Evolutionary conservation across 1,139 yeast species (phyloP).

Genomic region (Suhomyces terraborum): DNA sequence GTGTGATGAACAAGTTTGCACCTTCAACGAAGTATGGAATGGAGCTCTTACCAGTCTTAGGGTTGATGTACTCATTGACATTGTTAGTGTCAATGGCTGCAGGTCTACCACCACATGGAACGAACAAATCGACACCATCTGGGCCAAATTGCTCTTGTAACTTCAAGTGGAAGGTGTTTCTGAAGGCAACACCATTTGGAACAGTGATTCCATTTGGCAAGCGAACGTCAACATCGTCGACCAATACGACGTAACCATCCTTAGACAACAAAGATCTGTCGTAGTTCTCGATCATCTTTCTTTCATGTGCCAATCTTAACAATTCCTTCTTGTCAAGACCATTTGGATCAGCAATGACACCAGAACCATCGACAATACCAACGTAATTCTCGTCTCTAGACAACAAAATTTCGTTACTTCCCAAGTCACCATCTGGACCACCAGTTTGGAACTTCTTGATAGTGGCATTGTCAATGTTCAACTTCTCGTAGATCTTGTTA

Average conservation of each 20-base stretch:
- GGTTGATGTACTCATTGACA: slow-evolving; percentile 70
- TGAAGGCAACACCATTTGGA: slow-evolving; percentile 85
- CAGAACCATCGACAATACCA: slow-evolving; percentile 93
- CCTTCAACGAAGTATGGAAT: slow-evolving; percentile 96
- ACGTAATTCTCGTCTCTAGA: slow-evolving; percentile 82
- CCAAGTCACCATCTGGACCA: slow-evolving; percentile 98
- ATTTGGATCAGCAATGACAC: slow-evolving; percentile 88
- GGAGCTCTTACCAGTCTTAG: slow-evolving; percentile 71
- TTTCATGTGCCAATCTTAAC: slow-evolving; percentile 70
- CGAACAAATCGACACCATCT: slow-evolving; percentile 75
- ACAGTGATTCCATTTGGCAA: slow-evolving; percentile 78
- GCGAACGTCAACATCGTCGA: slow-evolving; percentile 78
- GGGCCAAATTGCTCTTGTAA: slow-evolving; percentile 62
- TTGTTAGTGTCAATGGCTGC: slow-evolving; percentile 90
- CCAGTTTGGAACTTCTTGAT: slow-evolving; percentile 92
- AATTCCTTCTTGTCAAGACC: slow-evolving; percentile 85
- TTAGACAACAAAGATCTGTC: slow-evolving; percentile 67
- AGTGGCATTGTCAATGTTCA: slow-evolving; percentile 55
- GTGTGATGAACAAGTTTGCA: slow-evolving; percentile 93
- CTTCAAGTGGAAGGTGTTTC: slow-evolving; percentile 86
- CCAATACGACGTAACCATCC: slow-evolving; percentile 79
- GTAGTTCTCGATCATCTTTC: slow-evolving; percentile 74
- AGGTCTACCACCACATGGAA: slow-evolving; percentile 99
- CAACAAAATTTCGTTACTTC: slow-evolving; percentile 88
- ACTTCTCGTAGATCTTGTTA: slow-evolving; percentile 82